Evolutionary conservation across 305 asterid genomes (phyloP), one percentile per base, ranked within the genome.

Genomic region (Solanum aculeatissimum): DNA sequence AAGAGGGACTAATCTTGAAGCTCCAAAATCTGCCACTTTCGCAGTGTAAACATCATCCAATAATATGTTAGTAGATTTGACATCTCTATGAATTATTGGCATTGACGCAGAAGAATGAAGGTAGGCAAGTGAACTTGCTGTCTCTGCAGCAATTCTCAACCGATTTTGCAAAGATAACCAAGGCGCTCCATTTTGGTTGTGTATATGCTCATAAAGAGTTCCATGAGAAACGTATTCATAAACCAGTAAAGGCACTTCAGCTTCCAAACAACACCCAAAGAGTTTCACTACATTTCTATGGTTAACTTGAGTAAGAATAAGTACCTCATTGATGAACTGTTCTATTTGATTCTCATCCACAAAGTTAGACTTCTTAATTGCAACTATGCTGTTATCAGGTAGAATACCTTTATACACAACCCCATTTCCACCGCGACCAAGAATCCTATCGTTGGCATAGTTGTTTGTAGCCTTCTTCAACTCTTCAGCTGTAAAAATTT

Each of bases 391-490:
- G 21, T 88, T 84, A 81, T 92, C 91, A 1, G 29, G 32, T 40
- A 70, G 29, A 2, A 70, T 40, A 10, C 78, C 78, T 40, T 70
- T 70, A 5, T 70, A 1, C 25, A 93, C 95, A 5, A 89, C 88
- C 12, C 97, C 95, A 25, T 87, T 88, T 3, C 97, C 97, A 2
- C 97, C 95, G 27, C 74, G 71, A 8, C 94, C 95, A 6, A 93
- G 91, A 27, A 91, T 85, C 3, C 88, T 85, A 49, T 92, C 91
- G 12, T 89, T 91, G 0, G 92, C 89, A 9, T 90, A 93, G 3
- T 89, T 86, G 70, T 93, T 89, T 35, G 94, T 88, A 57, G 97
- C 94, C 29, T 70, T 92, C 29, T 86, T 58, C 7, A 92, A 87
- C 49, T 92, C 94, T 49, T 87, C 85, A 0, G 92, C 92, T 0